Evolutionary conservation across 257 asterid species (phyloP), one percentile per base, ranked within the genome.

Genomic region (Nicotiana tomentosiformis): DNA sequence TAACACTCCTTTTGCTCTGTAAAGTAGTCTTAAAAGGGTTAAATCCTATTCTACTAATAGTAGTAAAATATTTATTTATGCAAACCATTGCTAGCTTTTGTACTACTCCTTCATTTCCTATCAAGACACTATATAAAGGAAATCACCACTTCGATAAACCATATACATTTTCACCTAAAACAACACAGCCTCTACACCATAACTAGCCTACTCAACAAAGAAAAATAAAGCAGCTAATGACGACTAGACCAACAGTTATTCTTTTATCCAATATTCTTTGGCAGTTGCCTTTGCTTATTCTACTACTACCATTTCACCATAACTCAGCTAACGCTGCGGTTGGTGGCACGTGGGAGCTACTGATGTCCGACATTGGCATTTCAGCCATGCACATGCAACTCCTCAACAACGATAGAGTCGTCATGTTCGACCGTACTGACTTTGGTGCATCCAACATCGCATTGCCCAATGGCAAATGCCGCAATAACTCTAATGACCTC

Each of bases 341-440:
- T 18, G 88, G 90, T 10, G 93, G 93, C 23, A 85, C 78, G 78
- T 91, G 95, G 93, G 83, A 58, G 12, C 46, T 87, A 16, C 89
- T 91, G 18, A 78, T 58, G 16, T 10, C 87, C 46, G 88, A 69
- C 72, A 66, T 86, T 12, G 93, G 92, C 39, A 86, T 91, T 18
- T 56, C 87, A 0, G 91, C 93, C 87, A 91, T 90, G 93, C 93
- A 91, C 89, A 90, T 91, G 90, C 93, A 89, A 46, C 93, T 89
- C 51, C 90, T 91, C 64, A 61, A 89, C 72, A 85, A 82, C 37
- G 93, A 91, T 77, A 86, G 77, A 12, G 92, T 91, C 1, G 86
- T 91, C 43, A 86, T 91, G 39, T 90, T 55, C 1, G 93, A 91
- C 37, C 90, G 88, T 10, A 91, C 95, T 0, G 91, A 90, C 66